Evolutionary conservation across 2,329 filamentous ascomycete species (phyloP).

Genomic region (Zymoseptoria tritici): DNA sequence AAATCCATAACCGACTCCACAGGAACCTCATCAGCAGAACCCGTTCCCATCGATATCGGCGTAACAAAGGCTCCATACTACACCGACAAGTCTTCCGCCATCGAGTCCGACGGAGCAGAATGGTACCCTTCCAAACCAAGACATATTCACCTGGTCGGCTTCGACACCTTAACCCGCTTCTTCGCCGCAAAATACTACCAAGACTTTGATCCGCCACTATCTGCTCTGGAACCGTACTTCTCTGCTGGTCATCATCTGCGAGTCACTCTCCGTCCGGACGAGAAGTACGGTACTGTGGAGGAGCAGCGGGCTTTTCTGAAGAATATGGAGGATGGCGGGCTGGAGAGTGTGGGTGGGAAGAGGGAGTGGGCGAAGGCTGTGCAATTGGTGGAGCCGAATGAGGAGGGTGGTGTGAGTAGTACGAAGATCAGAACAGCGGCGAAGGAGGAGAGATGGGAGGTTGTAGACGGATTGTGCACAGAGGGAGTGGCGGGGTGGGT

Average conservation of each 20-base stretch:
- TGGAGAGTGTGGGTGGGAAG: constrained; percentile 49
- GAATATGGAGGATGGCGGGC: constrained; percentile 38
- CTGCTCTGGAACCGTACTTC: constrained; percentile 57
- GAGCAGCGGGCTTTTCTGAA: constrained; percentile 51
- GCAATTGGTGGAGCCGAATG: constrained; percentile 49
- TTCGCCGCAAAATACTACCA: constrained; percentile 71
- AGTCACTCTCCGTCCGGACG: constrained; percentile 57
- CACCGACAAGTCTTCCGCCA: constrained; percentile 58
- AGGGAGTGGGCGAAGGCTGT: constrained; percentile 54
- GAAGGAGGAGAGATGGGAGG: constrained; percentile 39
- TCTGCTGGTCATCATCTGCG: constrained; percentile 49
- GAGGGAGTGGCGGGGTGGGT: constrained; percentile 53
- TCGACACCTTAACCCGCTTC: constrained; percentile 67
- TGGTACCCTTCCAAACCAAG: constrained; percentile 30
- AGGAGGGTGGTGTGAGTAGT: constrained; percentile 45
- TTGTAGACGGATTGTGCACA: constrained; percentile 50
- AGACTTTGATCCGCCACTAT: constrained; percentile 39
- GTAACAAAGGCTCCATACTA: constrained; percentile 69
- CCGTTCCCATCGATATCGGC: constrained; percentile 54
- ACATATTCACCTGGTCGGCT: constrained; percentile 66
- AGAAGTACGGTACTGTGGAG: constrained; percentile 51
- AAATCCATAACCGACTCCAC: constrained; percentile 10
- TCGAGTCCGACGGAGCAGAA: constrained; percentile 38
- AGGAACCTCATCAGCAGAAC: constrained; percentile 8
- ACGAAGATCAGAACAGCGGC: constrained; percentile 58